Conservation (phyloP, 1,139 yeast species). For the Protomyces pachydermus region DNA sequence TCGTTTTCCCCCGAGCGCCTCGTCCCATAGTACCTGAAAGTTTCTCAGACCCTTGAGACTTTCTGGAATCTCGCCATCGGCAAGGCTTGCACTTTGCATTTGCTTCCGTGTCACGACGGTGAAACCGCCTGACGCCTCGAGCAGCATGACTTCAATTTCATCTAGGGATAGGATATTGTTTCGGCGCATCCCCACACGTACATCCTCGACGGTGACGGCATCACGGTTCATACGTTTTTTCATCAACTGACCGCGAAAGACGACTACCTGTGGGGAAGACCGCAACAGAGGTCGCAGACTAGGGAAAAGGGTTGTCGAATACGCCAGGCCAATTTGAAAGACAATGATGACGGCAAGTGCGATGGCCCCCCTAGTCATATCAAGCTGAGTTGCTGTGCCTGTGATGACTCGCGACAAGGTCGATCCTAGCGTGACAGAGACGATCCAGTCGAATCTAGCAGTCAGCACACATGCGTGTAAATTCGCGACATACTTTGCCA, state of each 20-base stretch:
- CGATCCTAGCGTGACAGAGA: background rate
- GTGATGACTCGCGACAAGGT: background rate
- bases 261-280: background rate
- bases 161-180: background rate
- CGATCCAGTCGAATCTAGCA: background rate
- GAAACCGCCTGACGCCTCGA: background rate
- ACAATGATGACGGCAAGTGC: background rate
- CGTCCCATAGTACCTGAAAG: background rate
- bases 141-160: background rate
- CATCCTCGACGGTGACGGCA: background rate
- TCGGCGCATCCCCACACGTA: background rate
- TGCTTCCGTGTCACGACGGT: background rate
- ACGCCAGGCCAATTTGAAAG: background rate
- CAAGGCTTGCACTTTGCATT: background rate
- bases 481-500: background rate
- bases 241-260: background rate
- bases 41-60: background rate
- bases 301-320: background rate
- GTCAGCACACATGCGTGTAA: background rate
- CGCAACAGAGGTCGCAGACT: background rate
- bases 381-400: background rate
- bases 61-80: background rate
- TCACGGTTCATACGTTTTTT: background rate
- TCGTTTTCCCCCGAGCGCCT: background rate
- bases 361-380: background rate